Base-by-base conservation (phyloP, 2,329 filamentous ascomycete species). In the Didymella sp. region DNA sequence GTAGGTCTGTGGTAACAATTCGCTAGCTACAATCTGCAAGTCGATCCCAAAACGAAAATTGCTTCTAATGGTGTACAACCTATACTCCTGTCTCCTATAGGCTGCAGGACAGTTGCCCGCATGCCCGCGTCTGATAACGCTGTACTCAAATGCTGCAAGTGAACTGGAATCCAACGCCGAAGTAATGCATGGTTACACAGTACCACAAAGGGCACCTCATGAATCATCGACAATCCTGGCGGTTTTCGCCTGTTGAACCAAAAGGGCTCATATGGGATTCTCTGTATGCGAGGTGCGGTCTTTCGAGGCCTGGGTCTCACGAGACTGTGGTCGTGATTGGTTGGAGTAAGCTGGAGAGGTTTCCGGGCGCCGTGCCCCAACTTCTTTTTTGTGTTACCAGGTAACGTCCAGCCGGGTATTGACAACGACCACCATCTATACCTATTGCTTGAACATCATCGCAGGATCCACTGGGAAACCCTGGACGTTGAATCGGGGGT, bases 381-480 rank as follows among this genome's bases (percentile, higher is more conserved):
- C 41, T 28, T 48, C 15, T 25, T 30, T 43, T 44, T 57, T 12
- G 48, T 57, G 54, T n/a, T 30, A 57, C 48, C 4, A 38, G 21
- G 19, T 25, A 24, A 49, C 48, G 31, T n/a, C 45, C 19, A 15
- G n/a, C 33, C n/a, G 19, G 37, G 38, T 47, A 44, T 57, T 43
- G 22, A 52, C 33, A 19, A 37, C 28, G 21, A 13, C 48, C 25
- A 38, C 22, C 37, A 15, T 44, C 38, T 52, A 57, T 42, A 19
- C 31, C 38, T 57, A 57, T 47, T 69, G 67, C 58, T 75, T 74
- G 54, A 67, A 75, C 58, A 71, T 69, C 71, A 75, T 74, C 13
- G 66, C 64, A 19, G 73, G 72, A 58, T 75, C 72, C 35, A 74
- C 69, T 17, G 69, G 71, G 54, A 69, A 75, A 19, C 69, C 69